Evolutionary conservation across 805 yeast species (phyloP), one percentile per base, ranked within the genome.

Genomic region (Lipomyces yamanashiensis): DNA sequence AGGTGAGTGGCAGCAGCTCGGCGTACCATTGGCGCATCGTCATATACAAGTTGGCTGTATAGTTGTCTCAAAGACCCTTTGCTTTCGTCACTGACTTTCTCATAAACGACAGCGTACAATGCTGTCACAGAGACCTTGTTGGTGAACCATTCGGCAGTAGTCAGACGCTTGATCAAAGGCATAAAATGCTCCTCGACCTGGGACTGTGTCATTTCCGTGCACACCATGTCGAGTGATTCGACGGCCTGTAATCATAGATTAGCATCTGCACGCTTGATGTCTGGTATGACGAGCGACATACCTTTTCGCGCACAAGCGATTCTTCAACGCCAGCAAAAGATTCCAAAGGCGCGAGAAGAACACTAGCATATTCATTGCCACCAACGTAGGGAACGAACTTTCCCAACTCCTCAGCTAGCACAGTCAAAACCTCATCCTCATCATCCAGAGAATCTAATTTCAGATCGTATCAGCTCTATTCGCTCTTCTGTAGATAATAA

Each of bases 21-120:
- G 77, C 97, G 87, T 21, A 95, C 98, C 97, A 95, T 92, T 66
- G 99, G 99, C 19, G 96, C 90, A 63, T 95, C 99, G 76, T 95
- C 98, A 68, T 83, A 84, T 54, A 89, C 84, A 70, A 95, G 80
- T 69, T 86, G 88, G 63, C 84, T 80, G 76, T 87, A 93, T 50
- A 87, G 77, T 47, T 82, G 81, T 67, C 92, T 81, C 63, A 95
- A 79, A 55, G 85, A 87, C 49, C 81, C 82, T 74, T 93, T 66
- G 41, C 64, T 64, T 23, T 71, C 72, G 37, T 69, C 60, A 34
- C 67, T 44, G 9, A 88, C 89, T 69, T 86, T 82, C 45, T 80
- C 78, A 49, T 89, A 79, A 39, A 88, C 87, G 36, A 88, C 80
- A 69, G 89, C 86, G 77, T 87, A 93, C 68, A 95, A 81, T 1